These are phyloP conservation scores for Hysterium pulicare DNA, from an alignment of 2,329 filamentous ascomycete genomes.

Conservation along the genomic window DNA sequence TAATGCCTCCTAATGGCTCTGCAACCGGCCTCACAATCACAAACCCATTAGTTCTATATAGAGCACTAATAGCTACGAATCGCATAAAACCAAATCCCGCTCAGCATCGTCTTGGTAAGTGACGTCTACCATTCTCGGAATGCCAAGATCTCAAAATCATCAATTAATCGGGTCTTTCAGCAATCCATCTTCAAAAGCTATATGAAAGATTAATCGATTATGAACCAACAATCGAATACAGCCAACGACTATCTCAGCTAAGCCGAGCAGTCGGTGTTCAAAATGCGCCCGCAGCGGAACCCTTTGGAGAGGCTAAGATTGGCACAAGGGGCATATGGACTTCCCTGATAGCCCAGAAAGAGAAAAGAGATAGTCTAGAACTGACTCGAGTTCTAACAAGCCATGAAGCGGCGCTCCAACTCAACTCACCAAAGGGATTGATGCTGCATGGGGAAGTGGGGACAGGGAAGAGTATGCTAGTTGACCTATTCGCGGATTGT, in stretches of 20 bases:
- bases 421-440: slow-evolving; percentile 70
- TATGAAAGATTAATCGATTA: slow-evolving; percentile 77
- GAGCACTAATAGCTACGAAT: slow-evolving; percentile 65
- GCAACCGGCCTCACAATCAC: slow-evolving; percentile 46
- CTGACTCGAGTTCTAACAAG: slow-evolving; percentile 66
- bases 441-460: slow-evolving; percentile 80
- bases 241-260: slow-evolving; percentile 60
- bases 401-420: slow-evolving; percentile 67
- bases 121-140: slow-evolving; percentile 29
- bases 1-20: slow-evolving; percentile 31
- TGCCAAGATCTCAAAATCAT: slow-evolving; percentile 16
- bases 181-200: slow-evolving; percentile 72
- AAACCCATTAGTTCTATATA: slow-evolving; percentile 75
- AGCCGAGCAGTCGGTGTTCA: slow-evolving; percentile 40
- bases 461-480: slow-evolving; percentile 80
- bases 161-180: slow-evolving; percentile 43
- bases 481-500: slow-evolving; percentile 75
- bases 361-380: slow-evolving; percentile 55
- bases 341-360: slow-evolving; percentile 51
- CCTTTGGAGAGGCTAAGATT: too few species aligned
- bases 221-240: slow-evolving; percentile 67
- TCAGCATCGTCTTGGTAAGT: slow-evolving; percentile 61
- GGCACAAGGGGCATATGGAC: slow-evolving; percentile 49
- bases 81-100: slow-evolving; percentile 66
- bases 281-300: slow-evolving; percentile 29